phyloP scores from a whole-genome alignment of 345 rosid species.

The Populus davidiana region DNA sequence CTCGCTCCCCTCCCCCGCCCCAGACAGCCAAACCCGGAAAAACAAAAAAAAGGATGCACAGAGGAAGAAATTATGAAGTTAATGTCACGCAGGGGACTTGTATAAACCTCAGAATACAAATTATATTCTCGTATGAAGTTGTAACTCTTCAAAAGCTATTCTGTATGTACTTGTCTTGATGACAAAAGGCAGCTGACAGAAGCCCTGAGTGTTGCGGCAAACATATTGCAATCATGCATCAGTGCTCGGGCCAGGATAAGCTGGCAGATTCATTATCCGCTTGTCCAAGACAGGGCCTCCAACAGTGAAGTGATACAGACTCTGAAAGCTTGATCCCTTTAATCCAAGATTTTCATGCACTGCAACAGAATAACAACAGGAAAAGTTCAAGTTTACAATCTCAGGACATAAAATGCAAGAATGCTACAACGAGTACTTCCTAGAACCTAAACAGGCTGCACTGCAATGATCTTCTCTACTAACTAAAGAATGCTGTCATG shows the following conservation, averaged over 20 bases:
- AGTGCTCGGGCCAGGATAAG: conserved; percentile 71
- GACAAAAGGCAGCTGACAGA: not conserved
- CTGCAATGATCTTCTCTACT: no score
- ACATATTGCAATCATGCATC: conserved; percentile 41
- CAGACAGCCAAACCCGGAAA: no score
- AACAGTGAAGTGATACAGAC: conserved; percentile 78
- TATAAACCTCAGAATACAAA: no score
- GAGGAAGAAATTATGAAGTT: no score
- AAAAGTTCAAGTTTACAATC: not conserved
- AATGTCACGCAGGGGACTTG: no score
- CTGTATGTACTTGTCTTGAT: no score
- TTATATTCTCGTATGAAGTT: no score
- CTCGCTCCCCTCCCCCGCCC: no score
- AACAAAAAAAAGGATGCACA: no score
- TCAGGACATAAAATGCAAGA: not conserved
- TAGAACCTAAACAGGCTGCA: no score
- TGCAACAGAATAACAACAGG: conserved; percentile 17
- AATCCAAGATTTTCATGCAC: conserved; percentile 78
- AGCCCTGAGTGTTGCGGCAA: not conserved
- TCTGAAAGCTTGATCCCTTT: conserved; percentile 59
- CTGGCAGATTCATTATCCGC: conserved; percentile 88
- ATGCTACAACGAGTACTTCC: not conserved
- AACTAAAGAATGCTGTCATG: not conserved
- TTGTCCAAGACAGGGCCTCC: conserved; percentile 80
- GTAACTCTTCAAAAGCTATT: no score